Conservation (phyloP, 2,329 filamentous ascomycete species). For the Fusarium odoratissimum region DNA sequence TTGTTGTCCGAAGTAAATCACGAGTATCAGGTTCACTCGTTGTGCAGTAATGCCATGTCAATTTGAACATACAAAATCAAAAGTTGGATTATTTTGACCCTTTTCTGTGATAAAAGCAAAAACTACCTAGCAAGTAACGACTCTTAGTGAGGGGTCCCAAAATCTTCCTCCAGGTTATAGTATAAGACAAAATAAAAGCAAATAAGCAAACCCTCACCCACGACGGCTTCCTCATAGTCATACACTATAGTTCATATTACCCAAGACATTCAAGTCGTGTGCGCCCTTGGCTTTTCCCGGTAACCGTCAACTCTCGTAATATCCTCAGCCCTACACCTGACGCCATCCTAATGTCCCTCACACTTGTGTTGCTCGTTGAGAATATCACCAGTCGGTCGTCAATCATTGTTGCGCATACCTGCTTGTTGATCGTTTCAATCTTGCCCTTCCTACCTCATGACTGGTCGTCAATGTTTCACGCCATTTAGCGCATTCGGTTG, state of each 20-base stretch:
- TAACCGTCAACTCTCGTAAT: slow-evolving; percentile 28
- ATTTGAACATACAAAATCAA: slow-evolving; percentile 34
- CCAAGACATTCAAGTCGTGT: slow-evolving; percentile 29
- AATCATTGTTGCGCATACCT: slow-evolving; percentile 33
- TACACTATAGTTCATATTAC: slow-evolving; percentile 47
- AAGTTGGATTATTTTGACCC: slow-evolving; percentile 24
- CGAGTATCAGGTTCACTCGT: slow-evolving; percentile 18
- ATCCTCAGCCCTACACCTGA: slow-evolving; percentile 31
- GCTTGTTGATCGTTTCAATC: slow-evolving; percentile 30
- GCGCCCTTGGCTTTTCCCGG: slow-evolving; percentile 31
- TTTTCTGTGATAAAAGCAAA: slow-evolving; percentile 6
- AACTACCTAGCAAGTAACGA: background rate
- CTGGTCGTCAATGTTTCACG: slow-evolving; percentile 24
- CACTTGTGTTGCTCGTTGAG: slow-evolving; percentile 33
- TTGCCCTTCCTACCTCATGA: slow-evolving; percentile 29
- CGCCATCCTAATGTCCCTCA: slow-evolving; percentile 34
- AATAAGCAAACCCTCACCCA: slow-evolving; percentile 19
- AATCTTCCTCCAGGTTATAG: slow-evolving; percentile 15
- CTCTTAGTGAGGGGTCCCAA: slow-evolving; percentile 8
- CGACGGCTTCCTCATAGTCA: slow-evolving; percentile 35
- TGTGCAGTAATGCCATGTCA: slow-evolving; percentile 27
- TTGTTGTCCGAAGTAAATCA: slow-evolving; percentile 20
- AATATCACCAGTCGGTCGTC: slow-evolving; percentile 39
- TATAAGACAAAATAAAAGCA: slow-evolving; percentile 27
- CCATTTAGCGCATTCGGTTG: slow-evolving; percentile 30